Percentiles rank a stretch among this genome's conserved stretches.
Conservation (phyloP, 176 grass and related monocot genomes). For the Eragrostis curvula region DNA sequence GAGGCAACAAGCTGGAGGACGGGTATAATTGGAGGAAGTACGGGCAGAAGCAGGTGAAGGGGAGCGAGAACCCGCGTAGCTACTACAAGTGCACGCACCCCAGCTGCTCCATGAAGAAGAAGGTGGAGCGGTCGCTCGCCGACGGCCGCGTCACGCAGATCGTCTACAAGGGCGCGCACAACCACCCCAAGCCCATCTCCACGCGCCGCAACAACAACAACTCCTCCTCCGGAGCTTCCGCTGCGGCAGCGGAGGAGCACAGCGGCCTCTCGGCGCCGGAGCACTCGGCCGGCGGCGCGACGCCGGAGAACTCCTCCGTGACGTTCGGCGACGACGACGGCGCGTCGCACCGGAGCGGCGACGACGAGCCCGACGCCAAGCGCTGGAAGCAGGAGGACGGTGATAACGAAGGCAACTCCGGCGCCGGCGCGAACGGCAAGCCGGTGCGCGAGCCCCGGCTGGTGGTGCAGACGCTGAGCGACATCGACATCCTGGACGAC, state of each 20-base stretch:
- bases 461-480: slow-evolving; percentile 80
- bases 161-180: slow-evolving; percentile 89
- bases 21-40: slow-evolving; percentile 99
- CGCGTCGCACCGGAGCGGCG: slow-evolving; percentile 43
- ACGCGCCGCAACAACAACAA: slow-evolving; percentile 54
- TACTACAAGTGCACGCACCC: slow-evolving; percentile 94
- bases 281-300: slow-evolving; percentile 41
- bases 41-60: slow-evolving; percentile 96
- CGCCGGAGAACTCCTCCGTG: slow-evolving; percentile 67
- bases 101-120: slow-evolving; percentile 94
- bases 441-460: slow-evolving; percentile 64
- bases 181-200: slow-evolving; percentile 79
- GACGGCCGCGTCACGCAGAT: slow-evolving; percentile 84
- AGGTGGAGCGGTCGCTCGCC: slow-evolving; percentile 75
- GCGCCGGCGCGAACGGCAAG: slow-evolving; percentile 30
- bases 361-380: slow-evolving; percentile 58
- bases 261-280: neutral
- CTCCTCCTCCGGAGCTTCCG: neutral
- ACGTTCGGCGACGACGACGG: slow-evolving; percentile 71
- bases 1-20: slow-evolving; percentile 63
- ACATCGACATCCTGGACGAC: slow-evolving; percentile 78
- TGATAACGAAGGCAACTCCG: slow-evolving; percentile 56
- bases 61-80: slow-evolving; percentile 93
- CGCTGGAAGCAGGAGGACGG: slow-evolving; percentile 61
- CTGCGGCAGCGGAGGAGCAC: neutral